Percentiles rank a stretch among this genome's conserved stretches.
Conservation (phyloP, 2,329 filamentous ascomycete genomes). For the Cordyceps fumosorosea region DNA sequence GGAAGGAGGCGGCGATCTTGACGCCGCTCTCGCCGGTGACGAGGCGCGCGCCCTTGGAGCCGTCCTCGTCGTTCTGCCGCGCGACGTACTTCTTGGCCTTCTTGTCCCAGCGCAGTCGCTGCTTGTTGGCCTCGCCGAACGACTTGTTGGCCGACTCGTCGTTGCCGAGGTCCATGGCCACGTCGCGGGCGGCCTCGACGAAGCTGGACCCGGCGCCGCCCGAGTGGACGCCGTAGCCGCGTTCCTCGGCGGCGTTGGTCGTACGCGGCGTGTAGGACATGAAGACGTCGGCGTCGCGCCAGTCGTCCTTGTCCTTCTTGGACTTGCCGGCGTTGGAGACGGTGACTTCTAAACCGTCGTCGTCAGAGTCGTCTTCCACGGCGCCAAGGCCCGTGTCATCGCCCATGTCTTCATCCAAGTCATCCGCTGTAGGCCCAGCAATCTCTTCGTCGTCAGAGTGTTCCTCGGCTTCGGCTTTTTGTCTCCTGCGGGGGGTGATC, state of each 20-base stretch:
- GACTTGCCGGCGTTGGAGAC: slow-evolving; percentile 54
- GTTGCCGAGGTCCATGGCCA: slow-evolving; percentile 86
- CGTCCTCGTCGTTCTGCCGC: slow-evolving; percentile 89
- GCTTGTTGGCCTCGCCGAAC: slow-evolving; percentile 69
- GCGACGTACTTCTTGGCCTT: slow-evolving; percentile 93
- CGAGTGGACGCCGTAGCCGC: slow-evolving; percentile 87
- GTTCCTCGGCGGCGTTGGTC: slow-evolving; percentile 77
- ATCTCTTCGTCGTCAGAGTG: slow-evolving; percentile 26
- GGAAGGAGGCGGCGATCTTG: slow-evolving; percentile 92
- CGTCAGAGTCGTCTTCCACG: slow-evolving; percentile 30
- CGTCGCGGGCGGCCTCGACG: slow-evolving; percentile 76
- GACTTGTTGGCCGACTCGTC: slow-evolving; percentile 77
- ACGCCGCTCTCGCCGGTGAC: slow-evolving; percentile 85
- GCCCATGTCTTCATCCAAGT: slow-evolving; percentile 23
- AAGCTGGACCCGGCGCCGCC: slow-evolving; percentile 72
- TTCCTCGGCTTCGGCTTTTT: slow-evolving; percentile 35
- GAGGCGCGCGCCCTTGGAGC: slow-evolving; percentile 64
- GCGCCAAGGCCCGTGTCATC: slow-evolving; percentile 28
- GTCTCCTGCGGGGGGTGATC: slow-evolving; percentile 52
- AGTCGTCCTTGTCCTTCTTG: slow-evolving; percentile 54
- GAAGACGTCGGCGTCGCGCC: slow-evolving; percentile 83
- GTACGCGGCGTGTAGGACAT: slow-evolving; percentile 90
- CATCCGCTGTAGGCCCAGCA: slow-evolving; percentile 22
- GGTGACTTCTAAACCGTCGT: slow-evolving; percentile 65
- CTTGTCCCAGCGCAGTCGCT: slow-evolving; percentile 91